Base-by-base conservation (phyloP, 192 early-diverging fungal genomes). In the Mortierella alpina region DNA sequence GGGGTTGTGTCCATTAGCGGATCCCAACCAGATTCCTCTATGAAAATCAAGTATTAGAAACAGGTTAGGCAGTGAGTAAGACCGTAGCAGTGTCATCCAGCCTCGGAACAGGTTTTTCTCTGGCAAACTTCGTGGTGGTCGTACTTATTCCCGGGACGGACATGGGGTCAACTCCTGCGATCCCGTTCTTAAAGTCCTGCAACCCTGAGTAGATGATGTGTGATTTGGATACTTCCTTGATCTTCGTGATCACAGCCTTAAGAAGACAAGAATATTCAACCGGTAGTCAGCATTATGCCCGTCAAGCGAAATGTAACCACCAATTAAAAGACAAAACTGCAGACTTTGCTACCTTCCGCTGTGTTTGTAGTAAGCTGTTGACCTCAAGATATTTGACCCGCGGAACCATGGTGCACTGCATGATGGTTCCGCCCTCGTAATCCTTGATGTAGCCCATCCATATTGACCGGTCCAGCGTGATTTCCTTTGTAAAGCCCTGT, bases 401-500 rank as follows among this genome's bases (percentile, higher is more conserved):
- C n/a, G 91, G 92, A 31, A 98, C 86, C 88, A 96, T 93, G 5
- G 94, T 91, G 85, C 96, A 98, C 93, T 95, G 95, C 96, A 99
- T 97, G 17, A 99, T 87, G 9, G 97, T 99, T 48, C 96, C 98
- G 14, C 97, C 97, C 72, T 98, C 97, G 77, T 99, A 99, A 84
- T 99, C 98, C 75, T 99, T 99, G 78, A 99, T 99, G 76, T 99
- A 98, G 1, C 97, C 97, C 74, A 98, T 92, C 98, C 98, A 99
- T 58, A 95, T 85, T 23, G 88, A 85, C 67, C 93, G 93, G 66
- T 99, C 97, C 68, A 99, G 84, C 15, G 96, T 95, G 50, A 99
- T 97, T 18, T 99, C 97, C 13, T 95, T 96, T 17, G 96, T 98
- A 76, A 99, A 99, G 20, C 97, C 98, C 91, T 78, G 49, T 44